Conservation (phyloP, 2,329 filamentous ascomycete genomes). For the Talaromyces pinophilus region DNA sequence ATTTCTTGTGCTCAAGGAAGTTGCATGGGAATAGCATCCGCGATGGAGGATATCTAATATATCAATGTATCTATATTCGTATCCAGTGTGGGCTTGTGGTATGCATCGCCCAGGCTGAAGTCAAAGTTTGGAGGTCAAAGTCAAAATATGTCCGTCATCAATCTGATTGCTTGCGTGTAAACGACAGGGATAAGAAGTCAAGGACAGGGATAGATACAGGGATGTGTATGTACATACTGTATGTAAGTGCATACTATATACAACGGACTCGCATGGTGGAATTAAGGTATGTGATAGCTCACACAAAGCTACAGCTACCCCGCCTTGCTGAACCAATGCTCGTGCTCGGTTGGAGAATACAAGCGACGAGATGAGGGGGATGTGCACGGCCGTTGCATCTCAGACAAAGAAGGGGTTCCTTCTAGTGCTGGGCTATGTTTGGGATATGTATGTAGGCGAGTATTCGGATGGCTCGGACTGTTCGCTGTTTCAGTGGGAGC, state of each 20-base stretch:
- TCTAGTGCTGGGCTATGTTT: not conserved
- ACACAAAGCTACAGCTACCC: slow-evolving; percentile 13
- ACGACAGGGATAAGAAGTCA: not conserved
- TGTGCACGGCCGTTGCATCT: slow-evolving; percentile 2
- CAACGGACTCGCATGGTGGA: slow-evolving; percentile 11
- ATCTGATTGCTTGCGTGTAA: not conserved
- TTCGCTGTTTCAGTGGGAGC: not conserved
- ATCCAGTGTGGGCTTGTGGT: not conserved
- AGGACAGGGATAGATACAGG: not conserved
- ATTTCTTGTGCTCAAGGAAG: not conserved
- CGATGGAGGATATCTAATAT: not conserved
- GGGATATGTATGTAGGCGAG: not conserved
- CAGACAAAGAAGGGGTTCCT: not conserved
- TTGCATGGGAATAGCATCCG: not conserved
- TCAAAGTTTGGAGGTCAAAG: not conserved
- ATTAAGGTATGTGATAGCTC: slow-evolving; percentile 18
- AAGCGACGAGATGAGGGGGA: not conserved
- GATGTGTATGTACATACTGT: not conserved
- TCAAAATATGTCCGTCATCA: not conserved
- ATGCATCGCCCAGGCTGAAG: not conserved
- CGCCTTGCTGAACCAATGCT: not conserved
- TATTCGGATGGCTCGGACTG: slow-evolving; percentile 9
- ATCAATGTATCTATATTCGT: not conserved
- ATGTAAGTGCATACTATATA: not conserved
- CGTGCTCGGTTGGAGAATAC: not conserved